Evolutionary conservation across 2,329 filamentous ascomycete species (phyloP).

Genomic region (Acarospora socialis): DNA sequence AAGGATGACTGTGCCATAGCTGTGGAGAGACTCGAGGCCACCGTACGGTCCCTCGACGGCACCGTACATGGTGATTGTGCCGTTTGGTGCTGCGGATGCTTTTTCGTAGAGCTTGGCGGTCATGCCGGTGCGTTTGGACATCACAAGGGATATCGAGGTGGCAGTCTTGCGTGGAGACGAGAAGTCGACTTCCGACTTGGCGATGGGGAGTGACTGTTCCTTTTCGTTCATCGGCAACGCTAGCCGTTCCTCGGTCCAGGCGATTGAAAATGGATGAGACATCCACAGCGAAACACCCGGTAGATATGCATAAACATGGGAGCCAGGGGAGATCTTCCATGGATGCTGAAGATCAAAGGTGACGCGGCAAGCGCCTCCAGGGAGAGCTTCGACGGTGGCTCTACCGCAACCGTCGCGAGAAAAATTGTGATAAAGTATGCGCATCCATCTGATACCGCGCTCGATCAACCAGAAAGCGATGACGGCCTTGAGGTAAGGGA

Average conservation of each 20-base stretch:
- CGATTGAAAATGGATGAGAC: conserved; percentile 35
- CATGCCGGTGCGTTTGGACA: conserved; percentile 48
- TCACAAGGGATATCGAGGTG: conserved; percentile 40
- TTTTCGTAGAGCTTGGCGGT: conserved; percentile 45
- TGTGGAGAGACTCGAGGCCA: conserved; percentile 42
- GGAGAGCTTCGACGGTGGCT: conserved; percentile 43
- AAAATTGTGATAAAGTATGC: conserved; percentile 40
- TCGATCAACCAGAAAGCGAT: conserved; percentile 28
- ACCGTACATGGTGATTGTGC: conserved; percentile 38
- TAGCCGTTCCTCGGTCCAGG: conserved; percentile 27
- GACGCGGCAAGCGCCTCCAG: conserved; percentile 44
- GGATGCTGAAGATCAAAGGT: conserved; percentile 44
- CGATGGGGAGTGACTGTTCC: conserved; percentile 6
- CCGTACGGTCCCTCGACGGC: conserved; percentile 51
- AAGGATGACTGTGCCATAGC: conserved; percentile 50
- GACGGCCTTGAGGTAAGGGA: conserved; percentile 25
- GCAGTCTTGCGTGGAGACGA: conserved; percentile 13
- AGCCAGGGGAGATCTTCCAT: conserved; percentile 39
- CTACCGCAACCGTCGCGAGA: conserved; percentile 32
- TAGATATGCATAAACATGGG: conserved; percentile 47
- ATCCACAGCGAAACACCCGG: conserved; percentile 34
- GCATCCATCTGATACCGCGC: conserved; percentile 31
- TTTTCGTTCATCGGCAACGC: conserved; percentile 13
- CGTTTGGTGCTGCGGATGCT: conserved; percentile 34
- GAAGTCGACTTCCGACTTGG: conserved; percentile 5